Evolutionary conservation across 192 early-diverging fungal genomes (phyloP), one percentile per base, ranked within the genome.

Genomic region (Dimargaris cristalligena): DNA sequence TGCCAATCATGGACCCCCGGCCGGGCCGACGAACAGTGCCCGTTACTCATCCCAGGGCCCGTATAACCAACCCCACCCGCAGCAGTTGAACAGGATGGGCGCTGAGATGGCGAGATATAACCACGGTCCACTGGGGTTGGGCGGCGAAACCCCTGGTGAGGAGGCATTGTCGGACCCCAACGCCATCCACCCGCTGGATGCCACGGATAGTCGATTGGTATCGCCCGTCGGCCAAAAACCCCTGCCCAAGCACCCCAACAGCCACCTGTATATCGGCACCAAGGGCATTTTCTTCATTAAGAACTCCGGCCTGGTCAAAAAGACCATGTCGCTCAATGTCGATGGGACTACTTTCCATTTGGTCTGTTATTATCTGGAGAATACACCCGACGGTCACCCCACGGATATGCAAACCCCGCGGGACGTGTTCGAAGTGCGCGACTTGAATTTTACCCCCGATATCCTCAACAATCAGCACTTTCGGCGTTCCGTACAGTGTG

Each of bases 271-370:
- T 52, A 41, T 61, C 34, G 57, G 65, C 51, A 67, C 63, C 55
- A 71, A 74, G 67, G 68, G 66, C 25, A 59, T 72, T 52, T 65
- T 71, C 47, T 52, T 67, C 59, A 30, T 77, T 44, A 80, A 82
- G 44, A 64, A 67, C 34, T 73, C 76, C 60, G 87, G 87, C 1
- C 66, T 89, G 32, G 73, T 87, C 23, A 89, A 89, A 56, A 85
- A 86, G 65, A 86, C 85, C 23, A 84, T 89, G 70, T 87, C 86
- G 9, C 75, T 89, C 52, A 63, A 78, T 6, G 78, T 87, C 22
- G 25, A 52, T 26, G 2, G 30, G 14, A 25, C 50, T 26, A 25
- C 30, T 26, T 25, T 52, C 22, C 50, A 52, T 26, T 26, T 52
- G 20, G 50, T 52, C 13, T 25, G 50, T 30, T 52, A 52, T 8